These are phyloP conservation scores for Solanum neorickii DNA, from an alignment of 257 asterid genomes.

Conservation along the genomic window DNA sequence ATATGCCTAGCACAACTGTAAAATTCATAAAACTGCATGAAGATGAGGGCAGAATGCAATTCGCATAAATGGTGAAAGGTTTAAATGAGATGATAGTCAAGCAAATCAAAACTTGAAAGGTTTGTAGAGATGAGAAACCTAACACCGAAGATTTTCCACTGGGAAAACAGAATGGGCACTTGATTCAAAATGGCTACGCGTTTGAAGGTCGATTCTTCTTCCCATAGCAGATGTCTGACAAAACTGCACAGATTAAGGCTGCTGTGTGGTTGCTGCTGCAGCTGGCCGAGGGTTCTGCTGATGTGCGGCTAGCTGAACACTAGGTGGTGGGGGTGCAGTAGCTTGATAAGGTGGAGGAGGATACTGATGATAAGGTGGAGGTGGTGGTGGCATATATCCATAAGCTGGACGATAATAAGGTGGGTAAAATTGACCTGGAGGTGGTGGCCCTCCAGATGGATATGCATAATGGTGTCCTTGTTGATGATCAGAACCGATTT, in stretches of 20 bases:
- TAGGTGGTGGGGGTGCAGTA: conserved; percentile 38
- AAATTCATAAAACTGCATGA: neutral
- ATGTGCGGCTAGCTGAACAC: neutral
- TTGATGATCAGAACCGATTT: conserved; percentile 23
- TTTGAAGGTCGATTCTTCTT: neutral
- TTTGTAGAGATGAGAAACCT: neutral
- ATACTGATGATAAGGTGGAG: conserved; percentile 42
- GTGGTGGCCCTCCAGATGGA: conserved; percentile 42
- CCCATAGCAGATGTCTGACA: neutral
- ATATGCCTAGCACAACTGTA: neutral
- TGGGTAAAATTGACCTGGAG: conserved; percentile 64
- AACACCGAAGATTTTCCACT: neutral
- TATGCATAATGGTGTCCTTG: conserved; percentile 40
- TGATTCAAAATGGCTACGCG: neutral
- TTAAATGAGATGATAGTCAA: neutral
- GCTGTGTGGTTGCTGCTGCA: neutral
- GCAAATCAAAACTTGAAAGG: neutral
- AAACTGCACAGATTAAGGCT: neutral
- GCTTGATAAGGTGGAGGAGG: conserved; percentile 8
- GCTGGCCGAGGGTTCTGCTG: neutral
- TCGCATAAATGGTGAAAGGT: neutral
- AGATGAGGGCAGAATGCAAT: neutral
- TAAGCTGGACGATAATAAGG: conserved; percentile 49
- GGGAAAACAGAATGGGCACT: neutral
- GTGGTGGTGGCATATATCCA: conserved; percentile 51